Percentiles rank a stretch among this genome's conserved stretches.
Evolutionary conservation across 371 early-diverging fungal species (phyloP).

Genomic region (Syncephalastrum monosporum): DNA sequence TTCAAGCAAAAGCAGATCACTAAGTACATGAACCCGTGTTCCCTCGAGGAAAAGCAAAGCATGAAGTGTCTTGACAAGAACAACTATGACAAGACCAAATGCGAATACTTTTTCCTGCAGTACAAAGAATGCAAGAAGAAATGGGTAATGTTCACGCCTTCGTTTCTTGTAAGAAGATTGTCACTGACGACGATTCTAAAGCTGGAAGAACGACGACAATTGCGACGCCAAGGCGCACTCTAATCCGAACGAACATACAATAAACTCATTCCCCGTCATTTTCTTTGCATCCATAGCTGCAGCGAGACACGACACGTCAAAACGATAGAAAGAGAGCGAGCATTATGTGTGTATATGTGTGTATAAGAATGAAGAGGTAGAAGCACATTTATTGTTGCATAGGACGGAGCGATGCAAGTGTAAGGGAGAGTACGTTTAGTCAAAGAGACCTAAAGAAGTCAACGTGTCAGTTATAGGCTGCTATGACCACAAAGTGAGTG

Average conservation of each 20-base stretch:
- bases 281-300: not conserved
- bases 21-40: conserved; percentile 67
- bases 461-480: not conserved
- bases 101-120: conserved; percentile 59
- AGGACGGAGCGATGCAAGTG: too few species aligned
- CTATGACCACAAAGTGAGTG: not conserved
- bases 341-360: not conserved
- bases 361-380: not conserved
- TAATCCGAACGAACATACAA: conserved; percentile 8
- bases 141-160: conserved; percentile 45
- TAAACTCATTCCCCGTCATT: not conserved
- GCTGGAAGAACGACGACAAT: conserved; percentile 40
- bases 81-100: conserved; percentile 57
- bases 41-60: conserved; percentile 56
- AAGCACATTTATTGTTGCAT: not conserved
- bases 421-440: conserved; percentile 52
- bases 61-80: conserved; percentile 66
- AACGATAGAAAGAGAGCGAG: not conserved
- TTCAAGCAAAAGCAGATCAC: conserved; percentile 55
- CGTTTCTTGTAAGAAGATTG: not conserved
- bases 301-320: not conserved
- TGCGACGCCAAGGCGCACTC: conserved; percentile 37
- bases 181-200: conserved; percentile 8
- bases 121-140: conserved; percentile 70
- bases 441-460: conserved; percentile 70